Evolutionary conservation across 768 basidiomycete species (phyloP).

Genomic region (Panaeolus papilionaceus): DNA sequence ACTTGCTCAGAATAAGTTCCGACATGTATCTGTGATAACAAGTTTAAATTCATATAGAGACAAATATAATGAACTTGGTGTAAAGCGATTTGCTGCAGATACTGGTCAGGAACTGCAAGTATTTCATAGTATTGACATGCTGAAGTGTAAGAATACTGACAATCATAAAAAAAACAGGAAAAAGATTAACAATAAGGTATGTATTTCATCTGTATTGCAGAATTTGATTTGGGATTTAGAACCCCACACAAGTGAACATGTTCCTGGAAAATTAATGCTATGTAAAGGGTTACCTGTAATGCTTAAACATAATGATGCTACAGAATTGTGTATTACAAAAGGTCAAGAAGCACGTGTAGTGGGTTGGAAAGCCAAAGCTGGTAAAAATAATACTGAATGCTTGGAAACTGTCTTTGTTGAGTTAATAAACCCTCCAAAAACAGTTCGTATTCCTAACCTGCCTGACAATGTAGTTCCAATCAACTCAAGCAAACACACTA

Average conservation of each 20-base stretch:
- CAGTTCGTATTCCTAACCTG: constrained; percentile 28
- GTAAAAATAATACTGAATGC: constrained; percentile 21
- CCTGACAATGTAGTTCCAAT: constrained; percentile 37
- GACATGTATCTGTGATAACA: constrained; percentile 42
- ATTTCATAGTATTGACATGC: constrained; percentile 35
- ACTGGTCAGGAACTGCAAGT: constrained; percentile 26
- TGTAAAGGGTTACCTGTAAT: constrained; percentile 41
- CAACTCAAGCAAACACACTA: neutral
- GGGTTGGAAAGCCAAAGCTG: constrained; percentile 31
- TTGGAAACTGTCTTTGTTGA: constrained; percentile 39
- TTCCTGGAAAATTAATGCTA: constrained; percentile 30
- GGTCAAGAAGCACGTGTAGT: constrained; percentile 37
- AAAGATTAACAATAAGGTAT: neutral
- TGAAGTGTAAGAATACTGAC: constrained; percentile 17
- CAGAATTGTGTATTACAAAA: constrained; percentile 41
- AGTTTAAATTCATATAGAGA: constrained; percentile 39
- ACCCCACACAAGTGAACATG: constrained; percentile 22
- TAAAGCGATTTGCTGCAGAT: constrained; percentile 34
- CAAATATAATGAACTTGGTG: constrained; percentile 35
- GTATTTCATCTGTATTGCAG: neutral
- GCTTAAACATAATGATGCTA: constrained; percentile 38
- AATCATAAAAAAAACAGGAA: constrained; percentile 11
- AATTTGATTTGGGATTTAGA: constrained; percentile 20
- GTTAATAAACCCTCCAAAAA: constrained; percentile 30
- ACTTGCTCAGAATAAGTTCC: constrained; percentile 25